Evolutionary conservation across 2,329 filamentous ascomycete genomes (phyloP), one percentile per base, ranked within the genome.

Genomic region (Paecilomyces niveus): DNA sequence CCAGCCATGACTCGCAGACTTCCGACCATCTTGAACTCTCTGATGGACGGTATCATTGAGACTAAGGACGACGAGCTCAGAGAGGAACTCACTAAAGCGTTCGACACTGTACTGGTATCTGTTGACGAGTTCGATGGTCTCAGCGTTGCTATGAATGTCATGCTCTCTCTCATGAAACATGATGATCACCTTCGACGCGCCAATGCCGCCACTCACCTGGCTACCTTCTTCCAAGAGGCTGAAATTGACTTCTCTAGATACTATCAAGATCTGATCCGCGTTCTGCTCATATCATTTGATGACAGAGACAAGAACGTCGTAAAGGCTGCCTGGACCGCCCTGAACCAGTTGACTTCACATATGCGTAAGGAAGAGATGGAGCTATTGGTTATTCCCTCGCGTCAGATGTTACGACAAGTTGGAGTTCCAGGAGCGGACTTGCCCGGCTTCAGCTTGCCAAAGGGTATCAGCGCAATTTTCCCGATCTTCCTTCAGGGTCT

Each of bases 311-410:
- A 77, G 61, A 86, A 88, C 22, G 93, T 97, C 3, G 89, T 97
- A 68, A 95, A 95, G 78, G 84, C 90, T 52, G 86, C 93, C 22
- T 97, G 92, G 92, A 82, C 85, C 57, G 93, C 92, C 5, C 83
- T 99, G 59, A 91, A 80, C 66, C 89, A 90, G 59, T 88, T 99
- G 66, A 97, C 92, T 53, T 92, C 92, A 72, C 88, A 86, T 66
- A 83, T 99, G 61, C 88, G 88, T 70, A 99, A 99, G 75, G 95
- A 99, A 71, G 93, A 97, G 76, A 97, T 99, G 94, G 95, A 99
- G 71, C 86, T 89, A 0, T 82, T 99, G 53, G 92, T 96, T 18
- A 80, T 85, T 57, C 94, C 93, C 0, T 96, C 93, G 1, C 83
- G 93, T 59, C 89, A 95, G 73, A 88, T 90, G 1, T 81, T 99